Evolutionary conservation across 2,329 filamentous ascomycete genomes (phyloP).

Genomic region (Epichloe hybrida): DNA sequence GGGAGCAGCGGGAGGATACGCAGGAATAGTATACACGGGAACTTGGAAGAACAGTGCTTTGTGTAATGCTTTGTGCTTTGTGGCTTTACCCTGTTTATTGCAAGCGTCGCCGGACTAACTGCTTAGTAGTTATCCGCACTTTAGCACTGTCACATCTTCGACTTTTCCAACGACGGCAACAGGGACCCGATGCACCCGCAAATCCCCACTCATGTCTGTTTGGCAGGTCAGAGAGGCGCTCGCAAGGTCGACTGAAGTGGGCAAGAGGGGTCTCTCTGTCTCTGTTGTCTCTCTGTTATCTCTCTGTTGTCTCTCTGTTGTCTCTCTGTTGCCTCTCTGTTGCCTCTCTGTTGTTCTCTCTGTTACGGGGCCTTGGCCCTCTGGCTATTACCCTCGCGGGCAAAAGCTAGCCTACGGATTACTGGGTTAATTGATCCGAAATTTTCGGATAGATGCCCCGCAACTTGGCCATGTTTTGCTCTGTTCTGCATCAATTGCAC

Average conservation of each 20-base stretch:
- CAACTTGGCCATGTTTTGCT: too few relatives aligned
- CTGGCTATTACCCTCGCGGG: not conserved
- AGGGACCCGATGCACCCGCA: not conserved
- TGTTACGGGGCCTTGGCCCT: not conserved
- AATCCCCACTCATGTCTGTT: conserved; percentile 1
- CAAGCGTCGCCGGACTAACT: not conserved
- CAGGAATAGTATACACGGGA: too few relatives aligned
- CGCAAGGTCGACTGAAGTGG: conserved; percentile 23
- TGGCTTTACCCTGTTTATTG: not conserved
- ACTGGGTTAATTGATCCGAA: not conserved
- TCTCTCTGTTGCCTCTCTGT: too few relatives aligned
- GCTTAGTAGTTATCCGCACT: not conserved
- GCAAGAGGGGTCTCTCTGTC: conserved; percentile 10
- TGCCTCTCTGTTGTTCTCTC: too few relatives aligned
- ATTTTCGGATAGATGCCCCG: not conserved
- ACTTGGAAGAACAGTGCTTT: too few relatives aligned
- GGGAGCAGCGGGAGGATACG: not conserved
- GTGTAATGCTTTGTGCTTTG: not conserved
- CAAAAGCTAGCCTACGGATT: not conserved
- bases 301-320: too few relatives aligned
- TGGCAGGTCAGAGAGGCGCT: conserved; percentile 8
- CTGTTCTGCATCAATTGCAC: not conserved
- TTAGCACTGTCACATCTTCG: not conserved
- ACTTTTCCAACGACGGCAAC: not conserved
- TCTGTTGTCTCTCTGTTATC: too few relatives aligned